Evolutionary conservation across 1,284 basidiomycete species (phyloP).

Genomic region (Pulveroboletus sp.): DNA sequence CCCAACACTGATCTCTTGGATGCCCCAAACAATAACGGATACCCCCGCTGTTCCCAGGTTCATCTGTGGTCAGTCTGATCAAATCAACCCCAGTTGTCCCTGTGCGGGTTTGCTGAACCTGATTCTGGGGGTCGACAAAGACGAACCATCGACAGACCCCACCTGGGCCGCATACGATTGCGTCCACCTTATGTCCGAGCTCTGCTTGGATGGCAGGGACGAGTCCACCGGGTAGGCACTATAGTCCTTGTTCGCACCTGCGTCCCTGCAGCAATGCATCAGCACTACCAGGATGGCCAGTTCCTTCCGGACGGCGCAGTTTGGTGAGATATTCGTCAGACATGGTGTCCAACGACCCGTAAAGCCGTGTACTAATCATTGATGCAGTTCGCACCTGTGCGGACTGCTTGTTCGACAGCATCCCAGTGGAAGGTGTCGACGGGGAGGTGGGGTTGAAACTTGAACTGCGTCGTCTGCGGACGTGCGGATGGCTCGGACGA

Average conservation of each 20-base stretch:
- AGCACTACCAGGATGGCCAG: conserved; percentile 73
- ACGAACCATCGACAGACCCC: conserved; percentile 90
- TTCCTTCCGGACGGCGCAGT: conserved; percentile 64
- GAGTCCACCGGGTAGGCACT: conserved; percentile 37
- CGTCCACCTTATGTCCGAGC: conserved; percentile 65
- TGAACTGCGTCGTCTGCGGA: conserved; percentile 23
- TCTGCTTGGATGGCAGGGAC: conserved; percentile 73
- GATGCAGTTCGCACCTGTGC: conserved; percentile 88
- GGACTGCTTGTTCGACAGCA: conserved; percentile 77
- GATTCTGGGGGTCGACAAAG: conserved; percentile 86
- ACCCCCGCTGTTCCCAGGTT: conserved; percentile 44
- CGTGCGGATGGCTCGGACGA: conserved; percentile 49
- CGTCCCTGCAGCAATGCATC: conserved; percentile 93
- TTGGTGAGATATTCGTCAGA: conserved; percentile 39
- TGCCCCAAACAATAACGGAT: conserved; percentile 74
- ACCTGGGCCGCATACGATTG: conserved; percentile 65
- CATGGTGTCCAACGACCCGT: conserved; percentile 45
- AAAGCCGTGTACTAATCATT: conserved; percentile 88
- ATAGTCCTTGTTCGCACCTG: conserved; percentile 59
- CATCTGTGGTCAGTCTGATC: conserved; percentile 43
- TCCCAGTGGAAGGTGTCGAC: conserved; percentile 90
- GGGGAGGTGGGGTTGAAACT: conserved; percentile 58
- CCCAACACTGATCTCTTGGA: conserved; percentile 88
- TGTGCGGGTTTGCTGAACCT: conserved; percentile 90
- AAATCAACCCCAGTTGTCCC: conserved; percentile 65